A percentile compares a stretch with the other conserved stretches of the same genome.
phyloP scores from a whole-genome alignment of 2,329 filamentous ascomycete species.

The Eutypa lata region DNA sequence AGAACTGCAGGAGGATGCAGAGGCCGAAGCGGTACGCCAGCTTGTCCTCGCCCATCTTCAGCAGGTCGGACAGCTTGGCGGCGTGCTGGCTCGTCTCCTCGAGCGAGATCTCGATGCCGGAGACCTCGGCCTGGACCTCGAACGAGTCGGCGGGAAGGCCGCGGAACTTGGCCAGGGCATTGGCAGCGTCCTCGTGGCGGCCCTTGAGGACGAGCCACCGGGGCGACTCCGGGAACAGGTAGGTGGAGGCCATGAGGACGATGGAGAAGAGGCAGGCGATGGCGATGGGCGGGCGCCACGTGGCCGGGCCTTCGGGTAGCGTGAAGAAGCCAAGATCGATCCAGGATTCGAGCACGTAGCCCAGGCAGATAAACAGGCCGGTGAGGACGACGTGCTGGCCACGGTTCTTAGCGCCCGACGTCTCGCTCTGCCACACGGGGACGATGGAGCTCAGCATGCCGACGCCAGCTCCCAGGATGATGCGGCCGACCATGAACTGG shows the following conservation, averaged over 20 bases:
- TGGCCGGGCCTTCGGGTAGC: constrained; percentile 20
- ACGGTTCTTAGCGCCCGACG: constrained; percentile 36
- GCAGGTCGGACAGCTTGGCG: constrained; percentile 38
- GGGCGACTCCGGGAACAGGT: constrained; percentile 33
- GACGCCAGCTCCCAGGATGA: constrained; percentile 37
- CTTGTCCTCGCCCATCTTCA: constrained; percentile 48
- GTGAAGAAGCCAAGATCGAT: constrained; percentile 43
- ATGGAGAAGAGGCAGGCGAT: constrained; percentile 28
- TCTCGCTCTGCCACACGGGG: constrained; percentile 39
- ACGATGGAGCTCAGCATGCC: constrained; percentile 38
- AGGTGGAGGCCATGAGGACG: constrained; percentile 26
- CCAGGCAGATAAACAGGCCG: constrained; percentile 33
- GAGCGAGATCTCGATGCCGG: constrained; percentile 45
- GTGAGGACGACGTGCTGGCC: constrained; percentile 38
- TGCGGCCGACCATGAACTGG: constrained; percentile 40
- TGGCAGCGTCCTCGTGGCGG: constrained; percentile 25
- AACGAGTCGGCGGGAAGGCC: constrained; percentile 16
- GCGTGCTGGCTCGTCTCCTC: constrained; percentile 37
- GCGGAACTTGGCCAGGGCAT: constrained; percentile 27
- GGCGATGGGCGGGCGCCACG: constrained; percentile 33
- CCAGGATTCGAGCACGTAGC: constrained; percentile 40
- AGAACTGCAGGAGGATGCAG: constrained; percentile 47
- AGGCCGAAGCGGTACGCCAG: constrained; percentile 48
- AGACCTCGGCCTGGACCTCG: constrained; percentile 37
- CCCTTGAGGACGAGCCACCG: constrained; percentile 32